Evolutionary conservation across 441 rosid species (phyloP).

Genomic region (Pelargonium citronellum): DNA sequence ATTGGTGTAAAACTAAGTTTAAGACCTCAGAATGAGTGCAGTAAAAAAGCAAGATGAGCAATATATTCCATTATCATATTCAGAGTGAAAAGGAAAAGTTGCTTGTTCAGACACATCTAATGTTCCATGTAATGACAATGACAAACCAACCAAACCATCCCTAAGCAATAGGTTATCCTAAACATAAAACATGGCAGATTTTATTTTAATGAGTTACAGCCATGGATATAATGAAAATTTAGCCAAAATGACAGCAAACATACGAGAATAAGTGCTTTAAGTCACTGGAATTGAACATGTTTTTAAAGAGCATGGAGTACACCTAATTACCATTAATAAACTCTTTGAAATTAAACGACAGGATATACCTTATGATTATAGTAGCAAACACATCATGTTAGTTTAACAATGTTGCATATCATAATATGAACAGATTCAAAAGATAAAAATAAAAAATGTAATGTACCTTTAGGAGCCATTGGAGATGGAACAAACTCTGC

Average conservation of each 20-base stretch:
- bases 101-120: background rate
- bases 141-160: background rate
- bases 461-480: background rate
- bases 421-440: background rate
- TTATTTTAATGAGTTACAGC: too few species aligned
- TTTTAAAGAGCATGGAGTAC: too few species aligned
- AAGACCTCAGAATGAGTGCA: background rate
- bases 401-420: background rate
- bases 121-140: background rate
- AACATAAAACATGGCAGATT: background rate
- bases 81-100: background rate
- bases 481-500: background rate
- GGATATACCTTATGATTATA: too few species aligned
- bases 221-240: too few species aligned
- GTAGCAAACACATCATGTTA: too few species aligned
- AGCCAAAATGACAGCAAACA: too few species aligned
- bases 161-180: background rate
- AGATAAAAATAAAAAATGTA: background rate
- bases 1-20: background rate
- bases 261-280: too few species aligned
- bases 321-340: too few species aligned
- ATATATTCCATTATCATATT: background rate
- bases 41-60: background rate
- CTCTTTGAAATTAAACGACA: too few species aligned
- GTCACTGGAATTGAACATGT: too few species aligned